Base-by-base conservation (phyloP, 1,139 yeast genomes). In the Pneumocystis sp. region DNA sequence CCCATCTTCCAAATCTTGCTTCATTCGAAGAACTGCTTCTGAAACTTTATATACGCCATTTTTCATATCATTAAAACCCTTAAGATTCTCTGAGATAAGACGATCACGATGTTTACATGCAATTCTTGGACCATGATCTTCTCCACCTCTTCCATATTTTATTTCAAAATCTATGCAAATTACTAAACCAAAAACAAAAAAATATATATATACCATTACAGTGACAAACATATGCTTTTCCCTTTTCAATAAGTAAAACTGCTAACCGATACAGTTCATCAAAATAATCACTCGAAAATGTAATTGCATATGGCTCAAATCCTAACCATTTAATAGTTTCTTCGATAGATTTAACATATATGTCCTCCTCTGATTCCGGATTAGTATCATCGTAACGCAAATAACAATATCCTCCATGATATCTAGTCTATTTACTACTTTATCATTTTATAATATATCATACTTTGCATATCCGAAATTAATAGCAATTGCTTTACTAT, bases 291-390 rank as follows among this genome's bases (percentile, higher is more conserved):
- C 96, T 89, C 17, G 98, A 93, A 76, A 93, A 90, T 7, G 99
- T 95, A 72, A 93, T 82, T 74, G 88, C 87, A 87, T 88, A 91
- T 44, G 98, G 98, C 71, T 81, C 77, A 74, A 89, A 93, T 12
- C 98, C 98, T 67, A 95, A 81, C 98, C 98, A 93, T 67, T 82
- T 81, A 64, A 95, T 86, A 82, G 91, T 88, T 70, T 85, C 86
- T 73, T 83, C 80, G 69, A 95, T 95, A 60, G 96, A 86, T 70
- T 83, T 84, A 76, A 93, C 89, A 74, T 86, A 95, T 67, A 85
- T 85, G 72, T 89, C 97, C 71, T 95, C 97, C 77, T 95, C 99
- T 61, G 97, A 96, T 76, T 91, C 97, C 1, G 99, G 99, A 74
- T 95, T 95, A 61, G 99, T 95, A 74, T 95, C 99, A 76, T 95